Evolutionary conservation across 495 filamentous ascomycete genomes (phyloP).

Genomic region (Poronia punctata): DNA sequence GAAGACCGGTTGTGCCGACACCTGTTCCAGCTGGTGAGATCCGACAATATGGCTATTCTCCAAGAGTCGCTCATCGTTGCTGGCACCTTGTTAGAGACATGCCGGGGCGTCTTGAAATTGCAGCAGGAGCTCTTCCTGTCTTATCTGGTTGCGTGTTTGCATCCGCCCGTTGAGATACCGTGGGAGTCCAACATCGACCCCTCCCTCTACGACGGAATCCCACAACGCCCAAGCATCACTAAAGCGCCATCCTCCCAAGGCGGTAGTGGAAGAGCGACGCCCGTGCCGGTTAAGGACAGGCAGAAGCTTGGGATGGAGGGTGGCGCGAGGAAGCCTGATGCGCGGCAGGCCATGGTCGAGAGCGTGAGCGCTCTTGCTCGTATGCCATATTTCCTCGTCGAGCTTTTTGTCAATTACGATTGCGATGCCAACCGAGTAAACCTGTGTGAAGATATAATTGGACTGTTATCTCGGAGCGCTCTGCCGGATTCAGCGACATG

Average conservation of each 20-base stretch:
- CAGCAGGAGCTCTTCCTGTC: slow-evolving; percentile 96
- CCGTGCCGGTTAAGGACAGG: slow-evolving; percentile 87
- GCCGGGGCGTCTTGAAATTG: slow-evolving; percentile 84
- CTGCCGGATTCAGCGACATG: slow-evolving; percentile 97
- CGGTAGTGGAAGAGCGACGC: slow-evolving; percentile 79
- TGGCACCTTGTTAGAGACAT: slow-evolving; percentile 84
- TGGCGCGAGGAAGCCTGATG: slow-evolving; percentile 83
- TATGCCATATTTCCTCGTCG: slow-evolving; percentile 89
- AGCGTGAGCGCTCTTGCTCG: slow-evolving; percentile 84
- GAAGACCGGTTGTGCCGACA: slow-evolving; percentile 92
- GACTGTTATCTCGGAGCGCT: slow-evolving; percentile 84
- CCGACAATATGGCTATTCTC: slow-evolving; percentile 88
- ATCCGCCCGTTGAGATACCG: slow-evolving; percentile 87
- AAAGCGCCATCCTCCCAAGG: slow-evolving; percentile 74
- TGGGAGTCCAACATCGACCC: slow-evolving; percentile 86
- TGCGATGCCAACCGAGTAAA: slow-evolving; percentile 89
- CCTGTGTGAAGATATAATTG: slow-evolving; percentile 91
- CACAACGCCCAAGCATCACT: slow-evolving; percentile 77
- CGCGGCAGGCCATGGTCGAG: slow-evolving; percentile 97
- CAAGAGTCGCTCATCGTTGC: slow-evolving; percentile 88
- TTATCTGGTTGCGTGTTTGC: slow-evolving; percentile 88
- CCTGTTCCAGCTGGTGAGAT: slow-evolving; percentile 93
- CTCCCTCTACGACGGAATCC: slow-evolving; percentile 85
- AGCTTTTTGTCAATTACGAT: slow-evolving; percentile 97
- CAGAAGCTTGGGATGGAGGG: slow-evolving; percentile 93